Evolutionary conservation across 352 stramenopile species (phyloP).

Genomic region (Globisporangium acanthophoron): DNA sequence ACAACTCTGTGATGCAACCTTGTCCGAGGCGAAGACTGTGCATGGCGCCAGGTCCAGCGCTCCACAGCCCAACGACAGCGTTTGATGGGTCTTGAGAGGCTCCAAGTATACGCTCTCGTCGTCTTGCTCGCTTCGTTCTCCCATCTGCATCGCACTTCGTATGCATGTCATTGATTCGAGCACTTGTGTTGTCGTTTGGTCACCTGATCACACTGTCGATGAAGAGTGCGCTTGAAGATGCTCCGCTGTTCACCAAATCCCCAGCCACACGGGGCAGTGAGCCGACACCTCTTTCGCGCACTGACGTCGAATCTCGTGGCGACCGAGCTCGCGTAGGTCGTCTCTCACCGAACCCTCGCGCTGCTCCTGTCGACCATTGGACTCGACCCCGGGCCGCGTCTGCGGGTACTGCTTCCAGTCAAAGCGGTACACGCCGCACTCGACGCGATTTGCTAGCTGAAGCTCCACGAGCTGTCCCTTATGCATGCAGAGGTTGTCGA

Average conservation of each 20-base stretch:
- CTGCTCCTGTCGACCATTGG: slow-evolving; percentile 12
- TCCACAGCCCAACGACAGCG: too few species aligned
- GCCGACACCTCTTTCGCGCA: slow-evolving; percentile 53
- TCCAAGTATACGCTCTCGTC: background rate
- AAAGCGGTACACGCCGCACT: slow-evolving; percentile 51
- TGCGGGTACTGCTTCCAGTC: slow-evolving; percentile 56
- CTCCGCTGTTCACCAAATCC: slow-evolving; percentile 13
- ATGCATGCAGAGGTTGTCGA: slow-evolving; percentile 67
- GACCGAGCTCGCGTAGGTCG: slow-evolving; percentile 13
- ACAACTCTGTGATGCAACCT: slow-evolving; percentile 5
- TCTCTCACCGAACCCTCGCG: slow-evolving; percentile 12
- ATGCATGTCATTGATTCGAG: background rate
- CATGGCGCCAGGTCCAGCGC: too few species aligned
- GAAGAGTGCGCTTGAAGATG: too few species aligned
- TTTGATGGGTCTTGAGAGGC: too few species aligned
- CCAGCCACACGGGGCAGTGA: slow-evolving; percentile 61
- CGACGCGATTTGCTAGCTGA: slow-evolving; percentile 12
- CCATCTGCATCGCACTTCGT: too few species aligned
- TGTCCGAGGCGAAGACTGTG: too few species aligned
- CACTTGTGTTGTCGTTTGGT: background rate
- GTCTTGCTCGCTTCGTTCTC: background rate
- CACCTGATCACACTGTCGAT: too few species aligned
- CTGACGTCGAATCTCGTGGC: slow-evolving; percentile 15
- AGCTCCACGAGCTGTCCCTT: slow-evolving; percentile 10
- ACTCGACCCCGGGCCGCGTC: slow-evolving; percentile 16